Base-by-base conservation (phyloP, 1,139 yeast genomes). In the Lodderomyces margitis region DNA sequence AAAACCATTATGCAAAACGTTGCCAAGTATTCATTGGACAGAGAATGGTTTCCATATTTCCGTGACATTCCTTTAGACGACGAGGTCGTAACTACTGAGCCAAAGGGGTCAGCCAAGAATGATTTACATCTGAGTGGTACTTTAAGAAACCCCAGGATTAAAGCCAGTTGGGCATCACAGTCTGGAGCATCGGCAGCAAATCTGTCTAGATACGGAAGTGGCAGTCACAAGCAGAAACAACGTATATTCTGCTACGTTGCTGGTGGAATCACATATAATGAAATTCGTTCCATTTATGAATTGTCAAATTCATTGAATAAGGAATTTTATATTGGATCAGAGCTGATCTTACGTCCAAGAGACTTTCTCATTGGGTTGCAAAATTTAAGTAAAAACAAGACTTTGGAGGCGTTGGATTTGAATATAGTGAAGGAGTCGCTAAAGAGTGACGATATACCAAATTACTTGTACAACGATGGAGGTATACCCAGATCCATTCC, bases 181-280 rank as follows among this genome's bases (percentile, higher is more conserved):
- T 70, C 81, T 19, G 59, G 44, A 11, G 41, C 51, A 6, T 19
- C 46, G 4, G 25, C 28, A 25, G 32, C 45, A 10, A 20, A 38
- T 8, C 15, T 41, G 6, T 36, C 32, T 3, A 23, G 40, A 33
- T 28, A 34, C 25, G 36, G 38, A 5, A 21, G 36, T 20, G 11
- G 23, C 5, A 15, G 34, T 5, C 27, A 36, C 10, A 32, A 21
- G 10, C 76, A 80, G 35, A 76, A 79, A 50, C 95, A 87, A 55
- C 66, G 92, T 37, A 73, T 91, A 7, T 79, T 91, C 52, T 80
- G 89, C 46, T 92, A 81, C 57, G 78, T 89, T 31, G 86, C 94
- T 1, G 99, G 99, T 17, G 98, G 98, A 9, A 66, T 87, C 32
- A 88, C 98, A 0, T 80, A 84, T 50, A 78, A 91, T 3, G 99